phyloP scores from a whole-genome alignment of 192 early-diverging fungal genomes.

The Phlyctochytrium arcticum region DNA sequence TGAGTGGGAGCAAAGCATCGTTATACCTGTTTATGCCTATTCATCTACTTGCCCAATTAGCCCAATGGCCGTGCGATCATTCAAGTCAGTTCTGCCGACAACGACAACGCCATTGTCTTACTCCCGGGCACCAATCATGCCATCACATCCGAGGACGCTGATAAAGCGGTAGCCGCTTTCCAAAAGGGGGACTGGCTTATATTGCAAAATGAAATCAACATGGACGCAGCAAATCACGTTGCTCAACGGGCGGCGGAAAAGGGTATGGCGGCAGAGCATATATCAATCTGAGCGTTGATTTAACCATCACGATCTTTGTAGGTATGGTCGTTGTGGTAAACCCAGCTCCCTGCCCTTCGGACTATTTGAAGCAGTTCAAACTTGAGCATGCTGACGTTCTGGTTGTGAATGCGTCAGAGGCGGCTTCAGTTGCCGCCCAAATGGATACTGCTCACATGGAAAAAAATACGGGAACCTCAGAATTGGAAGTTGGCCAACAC shows the following conservation, averaged over 20 bases:
- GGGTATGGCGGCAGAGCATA: slow-evolving; percentile 1
- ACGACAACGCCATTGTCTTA: slow-evolving; percentile 87
- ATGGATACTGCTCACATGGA: neutral
- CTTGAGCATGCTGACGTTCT: slow-evolving; percentile 66
- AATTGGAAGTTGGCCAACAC: neutral
- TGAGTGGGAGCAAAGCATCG: neutral
- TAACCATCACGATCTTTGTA: neutral
- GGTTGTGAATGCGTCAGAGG: slow-evolving; percentile 79
- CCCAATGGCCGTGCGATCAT: slow-evolving; percentile 82
- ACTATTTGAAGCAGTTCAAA: slow-evolving; percentile 39
- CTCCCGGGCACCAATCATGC: slow-evolving; percentile 40
- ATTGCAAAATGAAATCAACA: slow-evolving; percentile 83
- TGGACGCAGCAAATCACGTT: slow-evolving; percentile 17
- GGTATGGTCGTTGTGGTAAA: slow-evolving; percentile 77
- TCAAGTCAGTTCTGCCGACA: slow-evolving; percentile 63
- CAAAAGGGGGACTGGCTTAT: slow-evolving; percentile 69
- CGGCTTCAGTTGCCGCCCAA: slow-evolving; percentile 30
- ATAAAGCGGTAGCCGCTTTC: slow-evolving; percentile 50
- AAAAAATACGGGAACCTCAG: neutral
- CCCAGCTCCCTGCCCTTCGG: slow-evolving; percentile 70
- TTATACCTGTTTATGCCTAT: no score
- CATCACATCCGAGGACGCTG: slow-evolving; percentile 19
- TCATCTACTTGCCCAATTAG: slow-evolving; percentile 24
- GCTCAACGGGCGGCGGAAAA: slow-evolving; percentile 9
- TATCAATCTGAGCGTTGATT: no score